Evolutionary conservation across 345 rosid species (phyloP), one percentile per base, ranked within the genome.

Genomic region (Syzygium jambos): DNA sequence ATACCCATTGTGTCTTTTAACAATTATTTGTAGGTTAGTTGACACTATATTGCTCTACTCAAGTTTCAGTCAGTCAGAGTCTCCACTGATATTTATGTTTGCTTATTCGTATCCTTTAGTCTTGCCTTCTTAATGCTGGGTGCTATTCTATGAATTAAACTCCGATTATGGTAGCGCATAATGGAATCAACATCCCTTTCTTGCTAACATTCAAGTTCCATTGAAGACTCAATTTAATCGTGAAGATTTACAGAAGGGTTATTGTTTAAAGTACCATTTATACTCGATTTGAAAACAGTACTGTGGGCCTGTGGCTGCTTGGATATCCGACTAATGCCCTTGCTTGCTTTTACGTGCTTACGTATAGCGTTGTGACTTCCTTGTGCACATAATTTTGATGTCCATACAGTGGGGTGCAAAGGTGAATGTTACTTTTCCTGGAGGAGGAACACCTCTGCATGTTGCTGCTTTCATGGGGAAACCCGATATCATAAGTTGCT

Each of bases 371-470:
- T 38, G 22, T 38, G 21, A 2, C 82, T 73, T 49, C 43, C 82
- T 4, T 10, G 27, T 73, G 49, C 82, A 19, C 49, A 4, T 61
- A 52, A 87, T 55, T 86, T 77, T 51, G 87, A 22, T 43, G 34
- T 86, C 55, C 87, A 46, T 89, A 90, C 92, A 97, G 98, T 96
- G 93, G 17, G 98, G 96, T 89, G 98, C 96, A 59, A 91, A 94
- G 68, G 98, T 93, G 65, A 96, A 97, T 83, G 87, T 93, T 85
- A 86, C 87, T 88, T 94, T 2, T 3, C 49, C 98, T 90, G 96
- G 96, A 90, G 98, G 98, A 88, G 96, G 96, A 86, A 96, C 98
- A 78, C 97, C 98, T 11, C 91, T 97, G 94, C 98, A 97, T 73
- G 93, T 95, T 89, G 98, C 99, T 12, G 97, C 97, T 78, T 95